Percentiles rank a stretch among this genome's conserved stretches.
Evolutionary conservation across 768 basidiomycete genomes (phyloP).

Genomic region (Cystobasidium onofrii): DNA sequence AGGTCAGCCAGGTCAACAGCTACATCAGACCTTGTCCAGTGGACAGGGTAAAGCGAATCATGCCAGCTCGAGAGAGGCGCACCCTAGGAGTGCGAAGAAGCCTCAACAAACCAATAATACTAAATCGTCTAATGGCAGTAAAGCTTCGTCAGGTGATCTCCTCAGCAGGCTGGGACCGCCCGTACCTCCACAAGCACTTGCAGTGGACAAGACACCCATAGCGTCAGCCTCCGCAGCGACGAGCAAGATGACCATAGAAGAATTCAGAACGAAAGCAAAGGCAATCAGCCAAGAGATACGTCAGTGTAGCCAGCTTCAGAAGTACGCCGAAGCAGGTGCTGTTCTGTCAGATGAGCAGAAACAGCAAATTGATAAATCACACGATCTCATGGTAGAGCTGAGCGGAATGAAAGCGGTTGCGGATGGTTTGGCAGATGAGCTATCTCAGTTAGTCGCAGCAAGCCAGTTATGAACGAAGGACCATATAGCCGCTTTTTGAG

Average conservation of each 20-base stretch:
- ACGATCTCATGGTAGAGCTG: background rate
- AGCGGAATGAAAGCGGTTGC: background rate
- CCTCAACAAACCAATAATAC: background rate
- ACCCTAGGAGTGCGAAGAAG: background rate
- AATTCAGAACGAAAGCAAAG: background rate
- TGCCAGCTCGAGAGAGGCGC: background rate
- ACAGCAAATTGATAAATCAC: background rate
- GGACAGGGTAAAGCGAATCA: background rate
- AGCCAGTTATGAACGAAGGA: background rate
- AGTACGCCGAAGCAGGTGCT: background rate
- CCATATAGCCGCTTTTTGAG: too few species aligned
- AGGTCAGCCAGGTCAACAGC: background rate
- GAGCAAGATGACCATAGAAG: background rate
- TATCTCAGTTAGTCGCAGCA: background rate
- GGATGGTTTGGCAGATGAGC: background rate
- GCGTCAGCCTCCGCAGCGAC: background rate
- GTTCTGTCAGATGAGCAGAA: background rate
- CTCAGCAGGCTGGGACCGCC: background rate
- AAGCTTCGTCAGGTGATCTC: background rate
- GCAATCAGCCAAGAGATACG: background rate
- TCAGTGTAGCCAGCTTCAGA: background rate
- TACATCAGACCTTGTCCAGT: background rate
- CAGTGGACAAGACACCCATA: background rate
- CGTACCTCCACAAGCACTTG: background rate
- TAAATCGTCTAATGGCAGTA: background rate